Evolutionary conservation across 306 rosid species (phyloP), one percentile per base, ranked within the genome.

Genomic region (Prunus padus): DNA sequence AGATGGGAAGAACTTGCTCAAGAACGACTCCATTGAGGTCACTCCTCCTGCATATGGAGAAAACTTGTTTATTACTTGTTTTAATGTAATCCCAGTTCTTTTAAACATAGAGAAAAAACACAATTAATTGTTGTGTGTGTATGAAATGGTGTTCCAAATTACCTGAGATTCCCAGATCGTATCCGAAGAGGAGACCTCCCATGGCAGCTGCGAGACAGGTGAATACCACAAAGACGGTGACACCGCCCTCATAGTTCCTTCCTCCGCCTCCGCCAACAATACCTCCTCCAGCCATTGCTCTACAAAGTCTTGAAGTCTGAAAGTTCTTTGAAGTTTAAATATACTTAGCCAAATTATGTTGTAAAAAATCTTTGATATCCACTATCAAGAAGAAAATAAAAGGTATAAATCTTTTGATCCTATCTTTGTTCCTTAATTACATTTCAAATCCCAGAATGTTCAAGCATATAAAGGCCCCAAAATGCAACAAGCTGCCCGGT

Each of bases 111-210:
- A 12, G 19, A 23, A 5, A 60, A 47, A 15, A 47, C 42, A 37
- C 42, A 37, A 37, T 37, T 37, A 37, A 37, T 37, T 37, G 52
- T 13, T 11, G 52, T 47, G 52, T 44, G 11, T 47, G 52, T 11
- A 47, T 13, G 16, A 47, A 13, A 47, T 11, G 52, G 16, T 47
- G 52, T 47, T 1, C 52, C 31, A 10, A 11, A 22, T 57, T 57
- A 61, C 88, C 88, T 30, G 84, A 82, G 54, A 85, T 73, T 59
- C 86, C 82, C 26, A 82, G 59, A 65, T 85, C 88, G 16, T 85
- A 85, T 69, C 86, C 82, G 14, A 85, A 85, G 37, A 81, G 80
- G 37, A 81, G 80, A 20, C 80, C 84, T 2, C 84, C 80, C 72
- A 70, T 81, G 52, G 84, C 80, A 2, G 80, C 77, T 6, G 55